Percentiles rank a stretch among this genome's conserved stretches.
Conservation (phyloP, 1,284 basidiomycete species). For the Exobasidium cylindrosporum region DNA sequence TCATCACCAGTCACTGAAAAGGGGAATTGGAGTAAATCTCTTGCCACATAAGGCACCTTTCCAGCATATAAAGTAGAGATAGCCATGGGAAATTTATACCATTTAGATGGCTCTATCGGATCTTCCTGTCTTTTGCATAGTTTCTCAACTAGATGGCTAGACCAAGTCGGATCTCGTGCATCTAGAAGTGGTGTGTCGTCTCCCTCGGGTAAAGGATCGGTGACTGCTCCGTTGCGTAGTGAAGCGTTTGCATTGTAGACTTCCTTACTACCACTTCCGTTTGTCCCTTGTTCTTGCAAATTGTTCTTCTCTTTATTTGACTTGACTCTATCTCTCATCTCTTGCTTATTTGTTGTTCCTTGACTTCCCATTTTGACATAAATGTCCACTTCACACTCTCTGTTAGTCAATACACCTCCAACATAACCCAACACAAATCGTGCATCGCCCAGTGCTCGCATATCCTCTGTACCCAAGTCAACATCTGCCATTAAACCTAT, state of each 20-base stretch:
- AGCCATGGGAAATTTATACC: slow-evolving; percentile 32
- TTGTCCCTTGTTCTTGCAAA: neutral
- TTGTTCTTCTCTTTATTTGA: slow-evolving; percentile 5
- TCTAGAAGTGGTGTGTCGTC: slow-evolving; percentile 17
- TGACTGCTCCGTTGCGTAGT: slow-evolving; percentile 30
- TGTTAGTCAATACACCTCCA: slow-evolving; percentile 55
- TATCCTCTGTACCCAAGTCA: slow-evolving; percentile 70
- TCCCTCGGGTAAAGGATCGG: slow-evolving; percentile 24
- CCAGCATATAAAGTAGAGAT: slow-evolving; percentile 48
- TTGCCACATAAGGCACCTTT: slow-evolving; percentile 49
- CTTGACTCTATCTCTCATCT: slow-evolving; percentile 42
- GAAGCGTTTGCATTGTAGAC: slow-evolving; percentile 11
- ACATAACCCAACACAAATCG: slow-evolving; percentile 83
- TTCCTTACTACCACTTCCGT: slow-evolving; percentile 1
- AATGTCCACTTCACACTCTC: slow-evolving; percentile 38
- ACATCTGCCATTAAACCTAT: slow-evolving; percentile 88
- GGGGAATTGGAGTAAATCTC: slow-evolving; percentile 52
- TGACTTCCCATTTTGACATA: slow-evolving; percentile 41
- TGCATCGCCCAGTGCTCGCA: slow-evolving; percentile 89
- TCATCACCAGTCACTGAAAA: slow-evolving; percentile 45
- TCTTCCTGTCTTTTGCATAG: neutral
- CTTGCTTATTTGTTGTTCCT: slow-evolving; percentile 32
- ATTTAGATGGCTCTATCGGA: slow-evolving; percentile 16
- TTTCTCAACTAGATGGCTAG: slow-evolving; percentile 9
- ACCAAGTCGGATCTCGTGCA: slow-evolving; percentile 37